phyloP scores from a whole-genome alignment of 1,284 basidiomycete species.

The Inonotus obliquus region DNA sequence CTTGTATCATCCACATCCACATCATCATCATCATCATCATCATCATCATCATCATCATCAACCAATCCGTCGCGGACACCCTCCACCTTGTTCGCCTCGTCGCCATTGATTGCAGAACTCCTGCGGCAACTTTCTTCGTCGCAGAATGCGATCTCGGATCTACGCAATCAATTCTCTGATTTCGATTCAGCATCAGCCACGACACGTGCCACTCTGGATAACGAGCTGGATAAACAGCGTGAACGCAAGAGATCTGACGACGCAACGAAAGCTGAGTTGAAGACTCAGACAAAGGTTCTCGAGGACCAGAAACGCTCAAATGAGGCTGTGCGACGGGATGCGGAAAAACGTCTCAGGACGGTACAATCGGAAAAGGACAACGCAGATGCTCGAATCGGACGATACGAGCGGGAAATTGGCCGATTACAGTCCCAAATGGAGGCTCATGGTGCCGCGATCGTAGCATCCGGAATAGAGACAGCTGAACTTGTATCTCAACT shows the following conservation, averaged over 20 bases:
- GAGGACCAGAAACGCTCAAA: conserved; percentile 86
- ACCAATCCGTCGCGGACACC: conserved; percentile 27
- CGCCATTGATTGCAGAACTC: conserved; percentile 71
- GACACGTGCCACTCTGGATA: conserved; percentile 62
- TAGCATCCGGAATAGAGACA: conserved; percentile 38
- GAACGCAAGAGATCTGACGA: conserved; percentile 84
- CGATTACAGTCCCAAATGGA: conserved; percentile 49
- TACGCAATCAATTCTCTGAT: conserved; percentile 73
- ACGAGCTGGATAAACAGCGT: conserved; percentile 71
- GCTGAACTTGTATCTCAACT: conserved; percentile 43
- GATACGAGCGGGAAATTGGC: conserved; percentile 66
- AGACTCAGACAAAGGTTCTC: conserved; percentile 73
- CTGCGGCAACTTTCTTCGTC: conserved; percentile 72
- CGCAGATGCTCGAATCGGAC: conserved; percentile 58
- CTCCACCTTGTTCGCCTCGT: conserved; percentile 53
- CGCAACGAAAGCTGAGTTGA: conserved; percentile 69
- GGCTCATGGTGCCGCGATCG: conserved; percentile 50
- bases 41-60: background rate
- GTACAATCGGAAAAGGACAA: conserved; percentile 64
- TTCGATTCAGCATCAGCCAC: conserved; percentile 57
- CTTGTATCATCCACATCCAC: background rate
- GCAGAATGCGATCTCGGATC: conserved; percentile 63
- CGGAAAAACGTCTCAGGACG: conserved; percentile 80
- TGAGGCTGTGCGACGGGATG: conserved; percentile 75
- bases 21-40: background rate